These are phyloP conservation scores for Boletus subcaerulescens DNA, from an alignment of 768 basidiomycete genomes.

Conservation along the genomic window DNA sequence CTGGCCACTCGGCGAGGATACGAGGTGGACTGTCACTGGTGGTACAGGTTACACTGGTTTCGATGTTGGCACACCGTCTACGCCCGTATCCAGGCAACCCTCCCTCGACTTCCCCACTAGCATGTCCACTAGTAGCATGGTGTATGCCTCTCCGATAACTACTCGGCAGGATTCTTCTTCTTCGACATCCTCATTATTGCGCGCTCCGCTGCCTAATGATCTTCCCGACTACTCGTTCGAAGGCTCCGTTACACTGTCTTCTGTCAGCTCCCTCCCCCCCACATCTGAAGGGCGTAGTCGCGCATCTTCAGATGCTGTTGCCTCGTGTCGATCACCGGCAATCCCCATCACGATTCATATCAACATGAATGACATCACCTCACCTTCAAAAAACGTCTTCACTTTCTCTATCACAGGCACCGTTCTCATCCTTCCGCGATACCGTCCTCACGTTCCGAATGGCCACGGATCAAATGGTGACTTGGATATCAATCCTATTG, in stretches of 20 bases:
- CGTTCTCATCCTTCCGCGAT: slow-evolving; percentile 54
- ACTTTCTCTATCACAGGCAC: slow-evolving; percentile 65
- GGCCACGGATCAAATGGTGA: slow-evolving; percentile 26
- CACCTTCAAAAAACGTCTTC: slow-evolving; percentile 61
- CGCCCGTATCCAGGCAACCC: slow-evolving; percentile 43
- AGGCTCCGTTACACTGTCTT: slow-evolving; percentile 38
- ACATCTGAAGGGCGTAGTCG: slow-evolving; percentile 36
- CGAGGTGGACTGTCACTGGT: slow-evolving; percentile 62
- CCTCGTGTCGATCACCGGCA: slow-evolving; percentile 43
- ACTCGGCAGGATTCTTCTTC: slow-evolving; percentile 41
- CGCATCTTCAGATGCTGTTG: slow-evolving; percentile 34
- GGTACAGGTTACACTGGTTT: slow-evolving; percentile 71
- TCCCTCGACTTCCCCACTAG: slow-evolving; percentile 45
- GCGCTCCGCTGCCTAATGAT: slow-evolving; percentile 67
- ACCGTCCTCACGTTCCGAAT: slow-evolving; percentile 24
- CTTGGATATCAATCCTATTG: slow-evolving; percentile 47
- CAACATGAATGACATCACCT: slow-evolving; percentile 75
- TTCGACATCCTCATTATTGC: slow-evolving; percentile 64
- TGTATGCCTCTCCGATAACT: slow-evolving; percentile 21
- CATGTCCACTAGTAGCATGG: slow-evolving; percentile 16
- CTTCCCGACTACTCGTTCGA: slow-evolving; percentile 79
- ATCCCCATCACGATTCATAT: slow-evolving; percentile 70
- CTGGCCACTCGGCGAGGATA: slow-evolving; percentile 55
- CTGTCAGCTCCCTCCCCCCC: slow-evolving; percentile 35
- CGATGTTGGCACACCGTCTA: slow-evolving; percentile 46